Percentiles rank a stretch among this genome's conserved stretches.
Evolutionary conservation across 768 basidiomycete species (phyloP).

Genomic region (Sarcodon aspratus): DNA sequence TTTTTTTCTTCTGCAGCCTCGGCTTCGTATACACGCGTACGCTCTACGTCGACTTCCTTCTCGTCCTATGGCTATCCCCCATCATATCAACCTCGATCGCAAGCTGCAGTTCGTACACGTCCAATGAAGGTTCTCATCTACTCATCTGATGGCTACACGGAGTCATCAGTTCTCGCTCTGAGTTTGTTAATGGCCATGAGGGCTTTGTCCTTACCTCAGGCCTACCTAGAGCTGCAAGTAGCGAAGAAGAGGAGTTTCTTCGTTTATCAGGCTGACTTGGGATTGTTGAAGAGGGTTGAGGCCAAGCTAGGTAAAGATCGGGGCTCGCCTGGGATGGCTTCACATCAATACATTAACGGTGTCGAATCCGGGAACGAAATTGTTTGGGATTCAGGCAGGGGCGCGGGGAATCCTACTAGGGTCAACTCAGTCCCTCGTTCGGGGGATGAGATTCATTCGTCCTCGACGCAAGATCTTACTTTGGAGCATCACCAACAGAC

Average conservation of each 20-base stretch:
- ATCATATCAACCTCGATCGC: conserved; percentile 15
- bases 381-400: background rate
- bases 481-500: background rate
- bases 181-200: conserved; percentile 76
- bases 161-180: conserved; percentile 81
- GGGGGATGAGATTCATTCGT: background rate
- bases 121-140: conserved; percentile 73
- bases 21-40: background rate
- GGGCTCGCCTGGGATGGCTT: background rate
- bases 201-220: conserved; percentile 65
- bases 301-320: conserved; percentile 25
- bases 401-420: background rate
- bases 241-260: conserved; percentile 78
- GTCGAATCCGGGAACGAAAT: background rate
- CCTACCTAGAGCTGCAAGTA: conserved; percentile 86
- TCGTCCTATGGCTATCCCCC: conserved; percentile 2
- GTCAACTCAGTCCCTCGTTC: background rate
- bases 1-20: conserved; percentile 13
- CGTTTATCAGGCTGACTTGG: conserved; percentile 77
- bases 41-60: conserved; percentile 1
- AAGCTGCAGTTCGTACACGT: conserved; percentile 26
- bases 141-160: conserved; percentile 86
- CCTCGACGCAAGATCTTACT: background rate
- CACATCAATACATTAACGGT: background rate
- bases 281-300: conserved; percentile 64